Evolutionary conservation across 2,329 filamentous ascomycete species (phyloP), one percentile per base, ranked within the genome.

Genomic region (Didymella sp.): DNA sequence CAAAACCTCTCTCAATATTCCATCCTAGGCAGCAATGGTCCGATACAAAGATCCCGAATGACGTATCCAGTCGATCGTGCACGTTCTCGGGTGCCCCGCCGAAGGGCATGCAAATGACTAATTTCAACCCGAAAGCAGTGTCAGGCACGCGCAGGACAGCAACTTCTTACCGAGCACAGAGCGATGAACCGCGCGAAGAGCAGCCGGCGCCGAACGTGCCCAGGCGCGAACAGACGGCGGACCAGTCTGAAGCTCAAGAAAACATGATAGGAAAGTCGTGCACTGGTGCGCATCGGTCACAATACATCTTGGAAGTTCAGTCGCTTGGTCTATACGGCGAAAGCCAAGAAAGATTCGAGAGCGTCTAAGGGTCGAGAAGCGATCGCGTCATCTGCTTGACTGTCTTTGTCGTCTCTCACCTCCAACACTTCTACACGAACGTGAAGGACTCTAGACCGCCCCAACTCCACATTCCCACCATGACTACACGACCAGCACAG

Each of bases 401-500:
- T 48, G 50, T 50, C 38, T 49, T 22, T 46, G 48, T 48, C 41
- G 37, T 37, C 24, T 50, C 30, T 41, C 33, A 21, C 56, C 38
- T 49, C 38, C 9, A 47, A 44, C 43, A 21, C 30, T 44, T 40
- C 21, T 43, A 27, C 54, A 33, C 48, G 37, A 48, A 48, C 42
- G 42, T 43, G 42, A 51, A 49, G 9, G 17, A 5, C 21, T 24
- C 17, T 30, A 52, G 15, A 24, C 38, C 12, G 37, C 33, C 35
- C 25, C 28, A 22, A 40, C 24, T 33, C 31, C 19, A 41, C 37
- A 43, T 30, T 42, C 33, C 22, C 50, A 62, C 7, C 30, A 71
- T 70, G 67, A 47, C 65, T 55, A 62, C 62, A 48, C 68, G 64
- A 59, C 60, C 63, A 42, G 31, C 63, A n/a, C 61, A 69, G 17